These are phyloP conservation scores for Cytospora paraplurivora DNA, from an alignment of 2,329 filamentous ascomycete genomes.

Conservation along the genomic window DNA sequence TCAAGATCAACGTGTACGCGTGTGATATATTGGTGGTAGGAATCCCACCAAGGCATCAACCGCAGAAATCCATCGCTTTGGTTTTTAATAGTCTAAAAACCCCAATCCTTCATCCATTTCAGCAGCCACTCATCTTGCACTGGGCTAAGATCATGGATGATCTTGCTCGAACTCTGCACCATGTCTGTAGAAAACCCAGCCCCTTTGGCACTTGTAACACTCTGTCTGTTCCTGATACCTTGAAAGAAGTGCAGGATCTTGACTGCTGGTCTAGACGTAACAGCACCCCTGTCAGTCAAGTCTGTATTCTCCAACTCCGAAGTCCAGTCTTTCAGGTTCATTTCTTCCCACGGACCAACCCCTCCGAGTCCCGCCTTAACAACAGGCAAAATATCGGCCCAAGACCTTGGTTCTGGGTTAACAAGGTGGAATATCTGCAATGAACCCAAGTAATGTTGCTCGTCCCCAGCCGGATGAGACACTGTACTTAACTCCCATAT, in stretches of 20 bases:
- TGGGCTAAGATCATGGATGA: background rate
- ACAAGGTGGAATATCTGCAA: constrained; percentile 13
- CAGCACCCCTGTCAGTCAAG: background rate
- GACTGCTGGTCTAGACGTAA: constrained; percentile 8
- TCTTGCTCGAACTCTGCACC: constrained; percentile 1
- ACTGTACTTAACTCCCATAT: constrained; percentile 29
- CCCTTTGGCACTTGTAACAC: constrained; percentile 11
- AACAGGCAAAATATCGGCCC: constrained; percentile 3
- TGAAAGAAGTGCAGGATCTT: constrained; percentile 22
- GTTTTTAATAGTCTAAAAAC: background rate
- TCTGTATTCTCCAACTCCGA: background rate
- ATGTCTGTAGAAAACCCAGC: constrained; percentile 3
- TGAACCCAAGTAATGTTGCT: background rate
- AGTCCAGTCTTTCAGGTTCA: constrained; percentile 13
- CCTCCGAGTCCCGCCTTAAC: constrained; percentile 9
- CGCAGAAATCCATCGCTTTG: background rate
- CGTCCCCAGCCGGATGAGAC: too few relatives aligned
- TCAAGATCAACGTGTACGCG: too few relatives aligned
- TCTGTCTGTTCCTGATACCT: background rate
- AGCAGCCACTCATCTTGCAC: constrained; percentile 18
- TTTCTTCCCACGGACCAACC: background rate
- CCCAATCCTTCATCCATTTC: constrained; percentile 16
- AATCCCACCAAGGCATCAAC: too few relatives aligned
- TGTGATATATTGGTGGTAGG: too few relatives aligned
- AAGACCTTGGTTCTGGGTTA: constrained; percentile 8